Conservation (phyloP, 805 yeast species). For the Priceomyces carsonii region DNA sequence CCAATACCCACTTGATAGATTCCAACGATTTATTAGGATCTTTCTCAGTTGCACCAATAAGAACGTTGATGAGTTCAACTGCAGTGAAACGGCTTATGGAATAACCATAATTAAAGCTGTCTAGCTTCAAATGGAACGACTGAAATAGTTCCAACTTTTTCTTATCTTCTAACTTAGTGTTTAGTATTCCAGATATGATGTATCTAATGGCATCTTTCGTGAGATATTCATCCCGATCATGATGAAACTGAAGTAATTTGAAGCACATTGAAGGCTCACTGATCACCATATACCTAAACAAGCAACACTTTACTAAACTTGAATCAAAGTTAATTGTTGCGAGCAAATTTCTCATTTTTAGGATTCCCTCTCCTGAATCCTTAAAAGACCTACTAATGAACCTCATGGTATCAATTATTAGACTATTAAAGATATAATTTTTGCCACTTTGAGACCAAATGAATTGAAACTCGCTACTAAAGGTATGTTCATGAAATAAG, state of each 20-base stretch:
- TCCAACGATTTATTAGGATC: constrained; percentile 6
- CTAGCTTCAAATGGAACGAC: constrained; percentile 16
- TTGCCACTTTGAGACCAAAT: constrained; percentile 9
- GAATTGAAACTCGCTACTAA: constrained; percentile 10
- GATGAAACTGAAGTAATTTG: constrained; percentile 22
- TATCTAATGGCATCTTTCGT: constrained; percentile 17
- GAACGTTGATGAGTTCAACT: constrained; percentile 12
- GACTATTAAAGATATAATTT: constrained; percentile 17
- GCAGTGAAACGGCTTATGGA: constrained; percentile 14
- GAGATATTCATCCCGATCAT: constrained; percentile 19
- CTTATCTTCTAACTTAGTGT: constrained; percentile 14
- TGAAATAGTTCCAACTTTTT: constrained; percentile 20
- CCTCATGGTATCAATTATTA: constrained; percentile 19
- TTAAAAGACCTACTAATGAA: constrained; percentile 15
- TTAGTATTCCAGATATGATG: constrained; percentile 30
- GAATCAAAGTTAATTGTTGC: constrained; percentile 13
- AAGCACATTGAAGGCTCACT: constrained; percentile 27
- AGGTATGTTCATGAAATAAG: constrained; percentile 9
- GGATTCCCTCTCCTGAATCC: constrained; percentile 13
- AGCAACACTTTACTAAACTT: constrained; percentile 10
- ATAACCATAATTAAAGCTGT: constrained; percentile 14
- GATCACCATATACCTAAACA: constrained; percentile 27
- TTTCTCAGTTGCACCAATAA: constrained; percentile 8
- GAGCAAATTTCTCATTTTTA: constrained; percentile 20
- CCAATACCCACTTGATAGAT: constrained; percentile 9